Evolutionary conservation across 2,329 filamentous ascomycete species (phyloP), one percentile per base, ranked within the genome.

Genomic region (Aspergillus sclerotialis): DNA sequence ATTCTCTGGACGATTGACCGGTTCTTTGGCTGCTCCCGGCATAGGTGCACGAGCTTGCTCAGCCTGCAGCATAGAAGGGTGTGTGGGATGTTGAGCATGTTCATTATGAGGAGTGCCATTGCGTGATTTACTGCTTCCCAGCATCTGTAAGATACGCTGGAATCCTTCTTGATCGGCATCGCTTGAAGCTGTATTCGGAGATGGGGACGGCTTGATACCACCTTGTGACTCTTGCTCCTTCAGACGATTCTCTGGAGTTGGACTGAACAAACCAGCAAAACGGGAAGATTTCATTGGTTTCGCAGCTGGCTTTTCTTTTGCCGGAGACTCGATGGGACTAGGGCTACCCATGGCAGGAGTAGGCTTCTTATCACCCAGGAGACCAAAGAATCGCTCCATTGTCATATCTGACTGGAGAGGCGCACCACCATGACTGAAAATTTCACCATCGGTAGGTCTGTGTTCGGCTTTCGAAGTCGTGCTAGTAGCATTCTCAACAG

Each of bases 81-180:
- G 46, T 9, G 49, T 55, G 32, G 55, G 47, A 19, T 47, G 53
- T 35, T 55, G 58, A 25, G 42, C 38, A 19, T 52, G 42, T 37
- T 64, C 61, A 19, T 58, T 56, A 40, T 68, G 65, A 24, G 68
- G 68, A 14, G 65, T 68, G 17, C 58, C 55, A 43, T 64, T 66
- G 36, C 58, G 54, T 23, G 67, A 63, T 41, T 63, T 66, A 36
- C 64, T 63, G 25, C 68, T 66, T 32, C 88, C 82, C 26, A 94
- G 75, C 72, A 94, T 93, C 47, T 84, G 76, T 23, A 94, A 68
- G 29, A 95, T 75, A 28, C 80, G 76, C 45, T 87, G 78, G 61
- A 95, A 94, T 1, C 87, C 89, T 57, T 88, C 83, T 59, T 87
- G 86, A 52, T 94, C 89, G 33, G 79, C 76, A 42, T 80, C 78